Evolutionary conservation across 176 grass and related monocot species (phyloP).

Genomic region (Paspalum vaginatum): DNA sequence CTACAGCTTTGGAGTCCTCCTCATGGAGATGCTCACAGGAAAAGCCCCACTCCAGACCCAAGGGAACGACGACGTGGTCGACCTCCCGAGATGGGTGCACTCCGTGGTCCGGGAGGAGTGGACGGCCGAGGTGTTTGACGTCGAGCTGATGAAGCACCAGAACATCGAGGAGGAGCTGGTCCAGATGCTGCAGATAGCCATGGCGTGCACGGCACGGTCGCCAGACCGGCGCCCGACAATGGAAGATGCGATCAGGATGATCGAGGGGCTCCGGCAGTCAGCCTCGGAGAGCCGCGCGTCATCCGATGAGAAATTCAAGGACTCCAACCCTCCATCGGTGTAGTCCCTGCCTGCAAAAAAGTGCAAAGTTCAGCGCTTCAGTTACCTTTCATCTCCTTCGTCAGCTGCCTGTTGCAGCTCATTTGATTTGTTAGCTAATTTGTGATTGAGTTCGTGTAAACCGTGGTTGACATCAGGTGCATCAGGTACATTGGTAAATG

Average conservation of each 20-base stretch:
- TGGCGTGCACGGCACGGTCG: constrained; percentile 62
- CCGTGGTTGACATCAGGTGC: constrained; percentile 28
- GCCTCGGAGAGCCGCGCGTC: constrained; percentile 65
- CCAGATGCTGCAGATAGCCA: constrained; percentile 88
- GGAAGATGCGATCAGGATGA: constrained; percentile 85
- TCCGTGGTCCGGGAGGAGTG: constrained; percentile 97
- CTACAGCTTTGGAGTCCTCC: constrained; percentile 88
- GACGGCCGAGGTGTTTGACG: constrained; percentile 94
- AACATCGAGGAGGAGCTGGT: constrained; percentile 93
- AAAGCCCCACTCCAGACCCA: constrained; percentile 81
- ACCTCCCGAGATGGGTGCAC: constrained; percentile 88
- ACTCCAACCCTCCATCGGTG: constrained; percentile 43
- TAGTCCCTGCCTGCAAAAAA: background rate
- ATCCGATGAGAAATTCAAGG: constrained; percentile 59
- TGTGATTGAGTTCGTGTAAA: constrained; percentile 36
- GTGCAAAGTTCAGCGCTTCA: too few species aligned
- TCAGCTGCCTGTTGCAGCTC: constrained; percentile 1
- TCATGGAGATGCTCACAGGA: constrained; percentile 92
- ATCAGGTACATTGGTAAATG: too few species aligned
- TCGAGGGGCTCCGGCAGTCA: constrained; percentile 71
- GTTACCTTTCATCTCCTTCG: background rate
- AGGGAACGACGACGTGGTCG: constrained; percentile 76
- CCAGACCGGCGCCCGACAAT: constrained; percentile 75
- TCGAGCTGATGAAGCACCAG: constrained; percentile 63
- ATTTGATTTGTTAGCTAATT: constrained; percentile 47